Percentiles rank a stretch among this genome's conserved stretches.
Evolutionary conservation across 2,329 filamentous ascomycete genomes (phyloP).

Genomic region (Claviceps sp.): DNA sequence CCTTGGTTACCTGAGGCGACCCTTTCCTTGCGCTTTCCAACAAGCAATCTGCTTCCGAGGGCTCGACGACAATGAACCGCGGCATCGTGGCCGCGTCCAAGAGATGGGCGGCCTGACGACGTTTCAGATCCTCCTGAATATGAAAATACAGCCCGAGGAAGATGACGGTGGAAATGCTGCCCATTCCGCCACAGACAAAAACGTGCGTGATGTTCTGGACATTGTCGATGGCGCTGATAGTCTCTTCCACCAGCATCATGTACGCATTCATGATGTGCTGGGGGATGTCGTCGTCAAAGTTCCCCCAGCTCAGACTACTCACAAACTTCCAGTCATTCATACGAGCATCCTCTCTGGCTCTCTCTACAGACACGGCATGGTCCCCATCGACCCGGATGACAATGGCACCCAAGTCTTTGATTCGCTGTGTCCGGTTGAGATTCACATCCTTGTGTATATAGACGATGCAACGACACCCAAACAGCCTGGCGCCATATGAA

Average conservation of each 20-base stretch:
- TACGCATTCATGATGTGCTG: constrained; percentile 10
- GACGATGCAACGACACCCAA: constrained; percentile 8
- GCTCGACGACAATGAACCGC: constrained; percentile 8
- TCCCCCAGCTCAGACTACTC: constrained; percentile 8
- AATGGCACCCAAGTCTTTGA: constrained; percentile 7
- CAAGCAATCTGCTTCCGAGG: constrained; percentile 7
- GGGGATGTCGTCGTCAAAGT: constrained; percentile 6
- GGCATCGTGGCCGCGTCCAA: not conserved
- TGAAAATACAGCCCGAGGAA: constrained; percentile 5
- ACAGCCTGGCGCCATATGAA: constrained; percentile 7
- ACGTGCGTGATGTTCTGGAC: constrained; percentile 7
- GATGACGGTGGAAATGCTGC: constrained; percentile 7
- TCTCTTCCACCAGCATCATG: constrained; percentile 8
- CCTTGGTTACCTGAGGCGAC: not conserved
- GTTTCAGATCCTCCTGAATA: not conserved
- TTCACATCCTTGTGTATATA: constrained; percentile 9
- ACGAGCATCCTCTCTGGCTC: constrained; percentile 8
- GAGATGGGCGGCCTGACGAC: not conserved
- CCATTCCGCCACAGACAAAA: constrained; percentile 8
- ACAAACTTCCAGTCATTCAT: constrained; percentile 10
- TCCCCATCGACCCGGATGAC: constrained; percentile 8
- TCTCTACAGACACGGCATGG: constrained; percentile 5
- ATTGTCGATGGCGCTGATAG: not conserved
- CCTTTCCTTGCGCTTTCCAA: constrained; percentile 8
- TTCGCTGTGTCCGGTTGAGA: constrained; percentile 1